These are phyloP conservation scores for Cymbidium sinense DNA, from an alignment of 106 monocot genomes.

Conservation along the genomic window DNA sequence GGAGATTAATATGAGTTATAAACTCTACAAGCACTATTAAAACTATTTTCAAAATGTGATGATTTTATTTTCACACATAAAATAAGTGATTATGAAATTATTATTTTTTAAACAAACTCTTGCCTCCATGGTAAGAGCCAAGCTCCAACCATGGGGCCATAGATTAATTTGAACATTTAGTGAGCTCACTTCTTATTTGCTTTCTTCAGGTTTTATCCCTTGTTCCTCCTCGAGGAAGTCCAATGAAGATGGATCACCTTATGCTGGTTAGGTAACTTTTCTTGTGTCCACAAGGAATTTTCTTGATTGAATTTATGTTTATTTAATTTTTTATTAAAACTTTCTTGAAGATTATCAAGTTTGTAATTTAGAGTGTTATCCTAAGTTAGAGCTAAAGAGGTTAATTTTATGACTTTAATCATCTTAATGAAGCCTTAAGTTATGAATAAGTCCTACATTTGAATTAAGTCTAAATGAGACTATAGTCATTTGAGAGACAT, in stretches of 20 bases:
- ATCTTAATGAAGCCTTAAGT: too few relatives aligned
- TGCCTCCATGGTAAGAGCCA: too few relatives aligned
- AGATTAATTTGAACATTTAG: background rate
- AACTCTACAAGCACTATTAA: too few relatives aligned
- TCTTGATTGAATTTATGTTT: background rate
- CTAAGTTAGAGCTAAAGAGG: too few relatives aligned
- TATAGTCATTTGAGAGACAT: too few relatives aligned
- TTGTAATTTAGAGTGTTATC: background rate
- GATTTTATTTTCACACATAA: background rate
- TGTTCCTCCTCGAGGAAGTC: constrained; percentile 94
- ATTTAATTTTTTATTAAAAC: background rate
- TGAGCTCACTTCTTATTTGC: background rate
- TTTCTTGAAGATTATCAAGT: background rate
- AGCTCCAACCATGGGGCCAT: too few relatives aligned
- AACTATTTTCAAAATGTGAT: too few relatives aligned
- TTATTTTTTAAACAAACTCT: background rate
- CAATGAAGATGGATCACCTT: constrained; percentile 94
- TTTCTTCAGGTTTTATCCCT: constrained; percentile 84
- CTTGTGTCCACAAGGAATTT: background rate
- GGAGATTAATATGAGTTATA: too few relatives aligned
- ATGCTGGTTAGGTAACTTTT: constrained; percentile 72
- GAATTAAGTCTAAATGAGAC: too few relatives aligned
- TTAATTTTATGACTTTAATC: too few relatives aligned
- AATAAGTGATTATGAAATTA: background rate
- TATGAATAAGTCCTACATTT: too few relatives aligned